Evolutionary conservation across 352 stramenopile genomes (phyloP), one percentile per base, ranked within the genome.

Genomic region (Phytophthora agathidicida): DNA sequence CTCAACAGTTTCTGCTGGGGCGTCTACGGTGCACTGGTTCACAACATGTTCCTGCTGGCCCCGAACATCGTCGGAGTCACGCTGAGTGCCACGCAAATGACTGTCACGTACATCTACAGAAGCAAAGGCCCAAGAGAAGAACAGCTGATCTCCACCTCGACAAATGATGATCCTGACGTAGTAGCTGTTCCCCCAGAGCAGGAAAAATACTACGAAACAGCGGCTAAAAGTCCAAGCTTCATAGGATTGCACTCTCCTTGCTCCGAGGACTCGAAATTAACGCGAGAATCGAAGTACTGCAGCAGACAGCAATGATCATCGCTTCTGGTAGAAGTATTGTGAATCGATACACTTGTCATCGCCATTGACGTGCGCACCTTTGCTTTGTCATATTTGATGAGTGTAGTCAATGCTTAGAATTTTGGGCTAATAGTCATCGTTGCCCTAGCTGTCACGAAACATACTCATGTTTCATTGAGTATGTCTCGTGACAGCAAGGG

Each of bases 31-130:
- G 51, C 7, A 1, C 41, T 61, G 4, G 38, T 61, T 14, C 22
- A 49, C 49, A 61, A 67, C 33, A 66, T 43, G n/a, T 62, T 85
- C 17, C 27, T 88, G 9, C 28, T 83, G 4, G 30, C 68, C 9
- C 77, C 77, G 0, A 79, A 70, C 8, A 43, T 58, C 11, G 32
- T 83, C n/a, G 72, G 64, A 26, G 37, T 71, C 13, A 28, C 53
- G 14, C 49, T 83, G 14, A 71, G 69, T 7, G 8, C 22, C 11
- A 59, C 64, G 16, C 74, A 88, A 43, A 60, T 83, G 48, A 16
- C 67, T 2, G 64, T 83, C 19, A 84, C 66, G 24, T 70, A 68
- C 16, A 47, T 83, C 0, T 85, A 76, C 52, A 52, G 68, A 31
- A 23, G 54, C 36, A 65, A 71, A n/a, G 30, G 68, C 10, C 41